Base-by-base conservation (phyloP, 768 basidiomycete genomes). In the Boletus tomentosulus region DNA sequence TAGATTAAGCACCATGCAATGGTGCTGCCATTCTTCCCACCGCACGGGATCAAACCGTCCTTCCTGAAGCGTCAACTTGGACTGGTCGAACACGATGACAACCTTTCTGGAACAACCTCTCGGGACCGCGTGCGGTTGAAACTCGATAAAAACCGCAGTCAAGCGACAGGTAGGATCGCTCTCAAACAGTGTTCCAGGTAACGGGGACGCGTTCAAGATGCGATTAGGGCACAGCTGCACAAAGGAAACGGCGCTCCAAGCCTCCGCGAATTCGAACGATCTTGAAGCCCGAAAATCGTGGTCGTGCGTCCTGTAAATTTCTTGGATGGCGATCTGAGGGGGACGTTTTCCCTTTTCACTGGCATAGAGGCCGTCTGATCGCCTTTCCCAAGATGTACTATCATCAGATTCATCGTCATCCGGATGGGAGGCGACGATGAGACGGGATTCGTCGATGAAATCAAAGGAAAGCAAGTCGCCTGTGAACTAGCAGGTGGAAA, bases 21-120 rank as follows among this genome's bases (percentile, higher is more conserved):
- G 54, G 45, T 69, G 76, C 48, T 75, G 76, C 83, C 82, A 85
- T 38, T 78, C 74, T 55, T 70, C 73, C 83, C 83, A 85, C 11
- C 78, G 73, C 31, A 84, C 74, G 35, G 63, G 61, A 46, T 74
- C 74, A 54, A 81, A 78, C 41, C 66, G 73, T 27, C 77, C 73
- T 35, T 73, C 71, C 50, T 71, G 72, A 15, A 72, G 73, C 48
- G 61, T 58, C 64, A 84, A 76, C 60, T 79, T 78, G 37, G 76
- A 72, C 59, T 84, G 82, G 51, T 77, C 76, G 51, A 84, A 71
- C 51, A 83, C 76, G 51, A 84, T 69, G 22, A 56, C 78, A 74
- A 84, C 60, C 77, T 76, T 62, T 66, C 66, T 58, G 51, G 66
- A 63, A 64, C 72, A 59, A 35, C 67, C 63, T 27, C 57, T 70